These are phyloP conservation scores for Penicillium bovifimosum DNA, from an alignment of 495 filamentous ascomycete species.

Conservation along the genomic window DNA sequence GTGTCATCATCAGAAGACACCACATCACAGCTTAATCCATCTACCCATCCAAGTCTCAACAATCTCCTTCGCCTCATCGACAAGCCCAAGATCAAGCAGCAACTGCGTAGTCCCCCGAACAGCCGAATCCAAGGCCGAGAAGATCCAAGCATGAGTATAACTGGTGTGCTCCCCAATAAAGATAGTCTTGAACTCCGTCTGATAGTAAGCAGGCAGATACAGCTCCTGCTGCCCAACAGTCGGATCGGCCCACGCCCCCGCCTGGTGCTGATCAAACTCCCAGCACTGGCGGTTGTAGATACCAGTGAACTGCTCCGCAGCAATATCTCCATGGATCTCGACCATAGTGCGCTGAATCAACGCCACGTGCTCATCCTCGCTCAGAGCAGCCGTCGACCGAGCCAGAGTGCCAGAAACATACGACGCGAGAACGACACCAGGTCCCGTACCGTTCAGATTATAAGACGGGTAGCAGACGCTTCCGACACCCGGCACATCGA, in stretches of 20 bases:
- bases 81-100: constrained; percentile 59
- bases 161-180: constrained; percentile 68
- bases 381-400: constrained; percentile 39
- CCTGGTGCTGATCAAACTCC: constrained; percentile 48
- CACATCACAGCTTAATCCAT: constrained; percentile 43
- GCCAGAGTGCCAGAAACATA: constrained; percentile 47
- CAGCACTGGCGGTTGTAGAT: constrained; percentile 56
- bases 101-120: constrained; percentile 61
- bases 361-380: constrained; percentile 49
- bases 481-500: constrained; percentile 55
- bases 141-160: constrained; percentile 73
- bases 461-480: constrained; percentile 61
- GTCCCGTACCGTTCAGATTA: constrained; percentile 55
- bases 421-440: constrained; percentile 56
- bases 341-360: constrained; percentile 53
- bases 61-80: constrained; percentile 62
- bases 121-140: constrained; percentile 60
- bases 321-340: constrained; percentile 55
- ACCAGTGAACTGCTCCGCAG: constrained; percentile 53
- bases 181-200: constrained; percentile 61
- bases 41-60: constrained; percentile 65
- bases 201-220: constrained; percentile 63
- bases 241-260: constrained; percentile 52
- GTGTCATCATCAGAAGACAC: not conserved
- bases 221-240: constrained; percentile 55